phyloP scores from a whole-genome alignment of 208 protist genomes.

The Herpetomonas tarakana region DNA sequence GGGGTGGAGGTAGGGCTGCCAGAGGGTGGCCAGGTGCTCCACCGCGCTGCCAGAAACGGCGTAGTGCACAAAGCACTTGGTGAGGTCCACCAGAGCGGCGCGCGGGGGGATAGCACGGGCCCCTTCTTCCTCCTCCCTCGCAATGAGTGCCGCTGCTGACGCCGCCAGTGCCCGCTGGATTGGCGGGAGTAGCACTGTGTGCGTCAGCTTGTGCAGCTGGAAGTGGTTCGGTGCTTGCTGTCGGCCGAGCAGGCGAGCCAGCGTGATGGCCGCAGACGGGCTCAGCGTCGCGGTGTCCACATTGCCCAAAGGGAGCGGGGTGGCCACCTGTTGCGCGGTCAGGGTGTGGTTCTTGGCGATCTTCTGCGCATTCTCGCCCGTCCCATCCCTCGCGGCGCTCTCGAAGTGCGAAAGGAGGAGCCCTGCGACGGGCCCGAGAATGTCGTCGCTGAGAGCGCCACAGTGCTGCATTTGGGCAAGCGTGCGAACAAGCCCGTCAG shows the following conservation, averaged over 20 bases:
- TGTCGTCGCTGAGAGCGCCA: constrained; percentile 65
- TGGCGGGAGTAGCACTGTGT: constrained; percentile 60
- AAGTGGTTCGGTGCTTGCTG: constrained; percentile 47
- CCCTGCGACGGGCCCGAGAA: constrained; percentile 52
- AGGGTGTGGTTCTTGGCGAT: constrained; percentile 31
- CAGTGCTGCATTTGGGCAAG: constrained; percentile 57
- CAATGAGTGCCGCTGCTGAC: background rate
- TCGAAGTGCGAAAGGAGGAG: constrained; percentile 13
- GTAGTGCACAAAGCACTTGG: constrained; percentile 44
- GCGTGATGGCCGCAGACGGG: constrained; percentile 28
- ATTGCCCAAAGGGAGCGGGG: background rate
- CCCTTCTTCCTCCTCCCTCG: background rate
- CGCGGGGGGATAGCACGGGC: background rate
- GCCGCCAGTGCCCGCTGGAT: constrained; percentile 28
- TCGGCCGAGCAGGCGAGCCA: constrained; percentile 55
- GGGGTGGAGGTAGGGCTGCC: constrained; percentile 27
- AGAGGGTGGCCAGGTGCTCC: constrained; percentile 47
- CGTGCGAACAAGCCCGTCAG: constrained; percentile 23
- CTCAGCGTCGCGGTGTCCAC: constrained; percentile 13
- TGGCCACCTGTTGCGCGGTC: constrained; percentile 19
- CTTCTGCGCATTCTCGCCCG: background rate
- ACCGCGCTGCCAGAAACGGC: constrained; percentile 60
- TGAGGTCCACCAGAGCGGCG: constrained; percentile 37
- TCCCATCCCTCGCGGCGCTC: background rate
- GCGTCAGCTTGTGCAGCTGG: constrained; percentile 67